A percentile compares a stretch with the other conserved stretches of the same genome.
These are phyloP conservation scores for Inonotus hispidus DNA, from an alignment of 1,284 basidiomycete genomes.

Conservation along the genomic window DNA sequence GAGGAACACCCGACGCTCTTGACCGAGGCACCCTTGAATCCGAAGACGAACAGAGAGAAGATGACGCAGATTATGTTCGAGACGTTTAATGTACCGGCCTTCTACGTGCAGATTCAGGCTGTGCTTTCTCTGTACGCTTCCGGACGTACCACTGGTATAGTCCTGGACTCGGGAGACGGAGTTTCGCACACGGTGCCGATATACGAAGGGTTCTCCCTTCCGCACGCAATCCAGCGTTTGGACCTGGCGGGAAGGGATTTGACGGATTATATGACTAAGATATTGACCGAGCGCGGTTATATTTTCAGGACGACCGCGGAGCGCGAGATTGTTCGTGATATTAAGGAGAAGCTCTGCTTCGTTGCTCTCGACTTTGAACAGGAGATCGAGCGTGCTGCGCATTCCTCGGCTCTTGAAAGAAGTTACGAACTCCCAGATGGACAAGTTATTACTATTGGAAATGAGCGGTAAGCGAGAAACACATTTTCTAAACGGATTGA, in stretches of 20 bases:
- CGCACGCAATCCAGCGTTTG: slow-evolving; percentile 92
- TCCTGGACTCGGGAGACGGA: slow-evolving; percentile 92
- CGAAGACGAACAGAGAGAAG: slow-evolving; percentile 93
- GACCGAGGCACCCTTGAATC: slow-evolving; percentile 91
- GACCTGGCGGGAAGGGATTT: slow-evolving; percentile 95
- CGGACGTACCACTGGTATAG: slow-evolving; percentile 90
- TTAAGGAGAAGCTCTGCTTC: slow-evolving; percentile 99
- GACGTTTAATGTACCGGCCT: slow-evolving; percentile 91
- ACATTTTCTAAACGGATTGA: slow-evolving; percentile 6
- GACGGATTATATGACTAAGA: slow-evolving; percentile 91
- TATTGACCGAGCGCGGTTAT: slow-evolving; percentile 92
- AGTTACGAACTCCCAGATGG: slow-evolving; percentile 95
- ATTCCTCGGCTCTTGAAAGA: slow-evolving; percentile 92
- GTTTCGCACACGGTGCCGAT: slow-evolving; percentile 93
- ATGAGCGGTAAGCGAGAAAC: slow-evolving; percentile 64
- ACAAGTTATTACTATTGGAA: slow-evolving; percentile 95
- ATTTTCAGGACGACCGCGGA: slow-evolving; percentile 92
- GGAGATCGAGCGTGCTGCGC: slow-evolving; percentile 89
- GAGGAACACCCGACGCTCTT: slow-evolving; percentile 93
- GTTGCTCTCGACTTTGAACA: slow-evolving; percentile 97
- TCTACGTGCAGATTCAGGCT: slow-evolving; percentile 93
- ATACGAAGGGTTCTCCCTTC: slow-evolving; percentile 93
- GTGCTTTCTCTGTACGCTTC: slow-evolving; percentile 91
- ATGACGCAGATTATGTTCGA: slow-evolving; percentile 99
- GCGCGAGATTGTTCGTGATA: slow-evolving; percentile 94